Evolutionary conservation across 768 basidiomycete species (phyloP).

Genomic region (Cystofilobasidium capitatum): DNA sequence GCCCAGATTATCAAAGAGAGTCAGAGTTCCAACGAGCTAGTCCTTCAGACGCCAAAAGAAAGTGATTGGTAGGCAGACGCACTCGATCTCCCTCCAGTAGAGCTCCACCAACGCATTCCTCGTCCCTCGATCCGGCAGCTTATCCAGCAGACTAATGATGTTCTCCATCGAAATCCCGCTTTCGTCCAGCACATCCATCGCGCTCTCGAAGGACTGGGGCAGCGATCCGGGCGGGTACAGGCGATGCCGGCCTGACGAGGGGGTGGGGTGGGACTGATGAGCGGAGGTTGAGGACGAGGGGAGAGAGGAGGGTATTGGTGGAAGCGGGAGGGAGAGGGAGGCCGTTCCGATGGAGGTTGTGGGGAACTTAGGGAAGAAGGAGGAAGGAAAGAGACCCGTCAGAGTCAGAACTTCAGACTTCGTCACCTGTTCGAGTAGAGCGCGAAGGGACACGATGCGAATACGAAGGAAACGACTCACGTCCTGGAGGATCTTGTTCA

Average conservation of each 20-base stretch:
- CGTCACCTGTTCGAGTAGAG: not conserved
- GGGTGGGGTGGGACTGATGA: constrained; percentile 30
- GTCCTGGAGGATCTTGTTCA: constrained; percentile 22
- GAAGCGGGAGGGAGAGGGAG: constrained; percentile 11
- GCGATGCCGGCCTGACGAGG: constrained; percentile 30
- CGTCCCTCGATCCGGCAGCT: constrained; percentile 37
- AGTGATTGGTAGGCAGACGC: not conserved
- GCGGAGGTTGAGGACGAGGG: not conserved
- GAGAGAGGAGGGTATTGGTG: constrained; percentile 1
- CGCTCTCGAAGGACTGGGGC: constrained; percentile 17
- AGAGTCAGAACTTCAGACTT: not conserved
- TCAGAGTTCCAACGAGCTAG: not conserved
- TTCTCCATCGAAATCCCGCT: constrained; percentile 38
- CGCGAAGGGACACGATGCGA: too few relatives aligned
- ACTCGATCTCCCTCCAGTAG: constrained; percentile 33
- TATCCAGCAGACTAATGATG: constrained; percentile 38
- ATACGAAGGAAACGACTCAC: not conserved
- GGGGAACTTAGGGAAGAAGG: constrained; percentile 8
- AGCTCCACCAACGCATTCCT: constrained; percentile 38
- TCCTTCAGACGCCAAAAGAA: not conserved
- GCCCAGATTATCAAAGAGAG: constrained; percentile 30
- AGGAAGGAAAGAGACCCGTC: not conserved
- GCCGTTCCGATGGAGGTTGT: constrained; percentile 24
- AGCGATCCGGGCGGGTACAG: constrained; percentile 28
- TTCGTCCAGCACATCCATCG: constrained; percentile 38